phyloP scores from a whole-genome alignment of 352 stramenopile species.

The Phytophthora brassicae region DNA sequence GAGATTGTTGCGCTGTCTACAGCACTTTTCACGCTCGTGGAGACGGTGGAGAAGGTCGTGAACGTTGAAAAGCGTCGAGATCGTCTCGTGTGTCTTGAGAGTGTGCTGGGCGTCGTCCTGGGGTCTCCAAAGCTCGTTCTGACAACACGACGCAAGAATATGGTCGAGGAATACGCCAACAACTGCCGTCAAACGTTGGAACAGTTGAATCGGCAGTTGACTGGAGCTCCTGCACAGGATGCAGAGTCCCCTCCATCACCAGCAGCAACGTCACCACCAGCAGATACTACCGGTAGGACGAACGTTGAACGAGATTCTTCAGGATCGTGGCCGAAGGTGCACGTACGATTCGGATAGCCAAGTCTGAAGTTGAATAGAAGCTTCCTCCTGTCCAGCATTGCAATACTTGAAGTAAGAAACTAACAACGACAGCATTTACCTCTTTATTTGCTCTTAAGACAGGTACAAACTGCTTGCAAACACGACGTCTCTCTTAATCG shows the following conservation, averaged over 20 bases:
- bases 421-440: not conserved
- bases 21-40: constrained; percentile 45
- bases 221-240: not conserved
- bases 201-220: constrained; percentile 26
- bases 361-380: constrained; percentile 8
- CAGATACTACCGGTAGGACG: not conserved
- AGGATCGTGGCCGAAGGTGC: constrained; percentile 18
- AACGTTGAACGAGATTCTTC: not conserved
- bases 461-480: too few species aligned
- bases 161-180: constrained; percentile 43
- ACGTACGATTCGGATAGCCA: constrained; percentile 43
- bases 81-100: constrained; percentile 53
- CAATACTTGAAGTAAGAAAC: not conserved
- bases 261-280: not conserved
- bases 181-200: constrained; percentile 49
- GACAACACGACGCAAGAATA: constrained; percentile 28
- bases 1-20: constrained; percentile 36
- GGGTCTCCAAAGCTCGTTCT: constrained; percentile 30
- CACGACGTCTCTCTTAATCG: constrained; percentile 35
- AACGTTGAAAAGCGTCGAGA: constrained; percentile 39
- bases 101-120: constrained; percentile 39
- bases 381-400: not conserved
- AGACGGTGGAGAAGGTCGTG: constrained; percentile 46
- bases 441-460: not conserved
- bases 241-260: not conserved